Conservation (phyloP, 257 asterid species). For the Scutellaria barbata region DNA sequence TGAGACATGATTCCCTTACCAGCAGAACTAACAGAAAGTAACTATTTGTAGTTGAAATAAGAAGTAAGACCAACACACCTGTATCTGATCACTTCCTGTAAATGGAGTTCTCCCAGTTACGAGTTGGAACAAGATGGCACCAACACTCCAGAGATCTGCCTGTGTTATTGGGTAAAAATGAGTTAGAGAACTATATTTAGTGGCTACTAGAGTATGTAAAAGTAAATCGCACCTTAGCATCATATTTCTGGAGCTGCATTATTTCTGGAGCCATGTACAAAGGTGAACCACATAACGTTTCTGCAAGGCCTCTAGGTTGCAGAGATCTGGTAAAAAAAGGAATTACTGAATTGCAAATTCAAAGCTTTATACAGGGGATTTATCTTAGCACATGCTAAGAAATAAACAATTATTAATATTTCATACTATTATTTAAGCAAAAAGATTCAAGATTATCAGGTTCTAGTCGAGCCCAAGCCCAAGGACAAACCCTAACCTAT, state of each 20-base stretch:
- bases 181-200: slow-evolving; percentile 33
- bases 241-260: slow-evolving; percentile 84
- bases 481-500: not conserved
- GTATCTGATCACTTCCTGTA: slow-evolving; percentile 72
- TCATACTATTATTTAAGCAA: slow-evolving; percentile 22
- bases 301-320: slow-evolving; percentile 80
- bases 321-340: slow-evolving; percentile 63
- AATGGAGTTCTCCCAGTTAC: slow-evolving; percentile 86
- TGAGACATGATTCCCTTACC: slow-evolving; percentile 32
- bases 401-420: slow-evolving; percentile 11
- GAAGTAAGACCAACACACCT: slow-evolving; percentile 49
- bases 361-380: slow-evolving; percentile 16
- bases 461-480: slow-evolving; percentile 11
- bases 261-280: slow-evolving; percentile 98
- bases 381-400: slow-evolving; percentile 12
- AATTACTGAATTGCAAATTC: slow-evolving; percentile 26
- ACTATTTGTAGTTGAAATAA: slow-evolving; percentile 17
- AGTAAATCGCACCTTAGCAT: slow-evolving; percentile 75
- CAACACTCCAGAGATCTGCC: slow-evolving; percentile 99
- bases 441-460: slow-evolving; percentile 14
- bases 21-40: slow-evolving; percentile 24
- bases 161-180: slow-evolving; percentile 49
- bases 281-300: slow-evolving; percentile 93
- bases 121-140: slow-evolving; percentile 85
- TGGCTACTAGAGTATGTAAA: slow-evolving; percentile 19